Conservation (phyloP, 257 asterid genomes). For the Eucommia ulmoides region DNA sequence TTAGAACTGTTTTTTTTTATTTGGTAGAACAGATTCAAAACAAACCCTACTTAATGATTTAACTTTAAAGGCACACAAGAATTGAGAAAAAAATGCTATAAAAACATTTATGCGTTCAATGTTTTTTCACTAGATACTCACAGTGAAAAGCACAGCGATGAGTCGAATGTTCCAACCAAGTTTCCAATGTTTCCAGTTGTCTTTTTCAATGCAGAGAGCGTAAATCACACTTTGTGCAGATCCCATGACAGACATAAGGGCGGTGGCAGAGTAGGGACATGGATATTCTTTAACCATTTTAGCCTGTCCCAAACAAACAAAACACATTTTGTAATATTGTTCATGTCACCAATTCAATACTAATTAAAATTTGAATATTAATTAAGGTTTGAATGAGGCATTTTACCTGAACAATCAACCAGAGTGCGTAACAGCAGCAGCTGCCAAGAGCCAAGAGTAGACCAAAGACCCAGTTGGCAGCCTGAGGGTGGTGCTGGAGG, state of each 20-base stretch:
- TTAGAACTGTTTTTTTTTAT: too few species aligned
- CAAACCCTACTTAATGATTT: too few species aligned
- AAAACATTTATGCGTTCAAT: too few species aligned
- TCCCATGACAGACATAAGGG: slow-evolving; percentile 47
- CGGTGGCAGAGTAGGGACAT: slow-evolving; percentile 63
- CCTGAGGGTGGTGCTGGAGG: background rate
- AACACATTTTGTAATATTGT: background rate
- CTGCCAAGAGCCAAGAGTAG: slow-evolving; percentile 19
- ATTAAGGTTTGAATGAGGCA: background rate
- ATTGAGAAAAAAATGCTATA: too few species aligned
- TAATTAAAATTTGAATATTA: too few species aligned
- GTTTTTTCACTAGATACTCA: too few species aligned
- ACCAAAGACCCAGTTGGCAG: slow-evolving; percentile 11
- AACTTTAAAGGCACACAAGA: too few species aligned
- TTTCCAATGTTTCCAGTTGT: slow-evolving; percentile 48
- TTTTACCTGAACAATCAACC: slow-evolving; percentile 30
- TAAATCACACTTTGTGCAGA: slow-evolving; percentile 34
- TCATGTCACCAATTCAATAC: background rate
- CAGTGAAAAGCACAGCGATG: slow-evolving; percentile 37
- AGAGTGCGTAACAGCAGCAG: slow-evolving; percentile 19
- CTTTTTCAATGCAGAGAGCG: slow-evolving; percentile 39
- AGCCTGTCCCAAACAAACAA: too few species aligned
- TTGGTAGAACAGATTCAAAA: too few species aligned
- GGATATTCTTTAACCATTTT: slow-evolving; percentile 20
- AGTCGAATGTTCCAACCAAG: slow-evolving; percentile 56